Evolutionary conservation across 2,329 filamentous ascomycete species (phyloP).

Genomic region (Emericellopsis atlantica): DNA sequence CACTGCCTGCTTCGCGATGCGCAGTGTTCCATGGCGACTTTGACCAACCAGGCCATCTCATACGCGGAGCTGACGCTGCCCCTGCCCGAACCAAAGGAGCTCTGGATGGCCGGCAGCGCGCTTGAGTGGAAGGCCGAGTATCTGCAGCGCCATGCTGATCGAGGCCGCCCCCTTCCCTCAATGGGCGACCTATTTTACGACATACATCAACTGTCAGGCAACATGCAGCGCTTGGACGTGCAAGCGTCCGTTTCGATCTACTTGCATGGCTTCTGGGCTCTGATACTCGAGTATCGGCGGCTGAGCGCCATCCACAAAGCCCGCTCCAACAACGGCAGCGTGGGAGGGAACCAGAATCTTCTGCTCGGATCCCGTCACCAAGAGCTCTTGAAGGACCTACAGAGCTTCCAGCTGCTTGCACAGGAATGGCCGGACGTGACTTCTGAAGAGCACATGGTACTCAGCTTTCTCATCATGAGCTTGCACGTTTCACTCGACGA

Average conservation of each 20-base stretch:
- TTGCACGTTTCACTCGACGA: conserved; percentile 53
- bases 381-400: conserved; percentile 47
- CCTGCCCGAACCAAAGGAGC: conserved; percentile 44
- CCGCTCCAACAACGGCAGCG: conserved; percentile 29
- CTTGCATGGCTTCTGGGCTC: conserved; percentile 51
- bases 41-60: conserved; percentile 52
- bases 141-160: conserved; percentile 24
- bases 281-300: conserved; percentile 55
- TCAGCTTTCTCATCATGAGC: conserved; percentile 47
- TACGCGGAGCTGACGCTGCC: conserved; percentile 58
- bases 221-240: conserved; percentile 39
- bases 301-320: conserved; percentile 35
- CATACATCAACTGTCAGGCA: conserved; percentile 34
- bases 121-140: conserved; percentile 52
- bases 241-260: conserved; percentile 46
- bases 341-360: conserved; percentile 25
- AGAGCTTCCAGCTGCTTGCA: conserved; percentile 30
- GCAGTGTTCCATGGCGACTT: conserved; percentile 53
- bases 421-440: conserved; percentile 28
- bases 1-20: conserved; percentile 54
- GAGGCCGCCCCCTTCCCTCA: conserved; percentile 30
- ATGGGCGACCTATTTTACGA: conserved; percentile 45
- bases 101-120: conserved; percentile 56
- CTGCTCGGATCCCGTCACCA: conserved; percentile 44
- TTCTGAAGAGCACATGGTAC: conserved; percentile 31